Conservation (phyloP, 2,329 filamentous ascomycete genomes). For the Xylariaceae sp. region DNA sequence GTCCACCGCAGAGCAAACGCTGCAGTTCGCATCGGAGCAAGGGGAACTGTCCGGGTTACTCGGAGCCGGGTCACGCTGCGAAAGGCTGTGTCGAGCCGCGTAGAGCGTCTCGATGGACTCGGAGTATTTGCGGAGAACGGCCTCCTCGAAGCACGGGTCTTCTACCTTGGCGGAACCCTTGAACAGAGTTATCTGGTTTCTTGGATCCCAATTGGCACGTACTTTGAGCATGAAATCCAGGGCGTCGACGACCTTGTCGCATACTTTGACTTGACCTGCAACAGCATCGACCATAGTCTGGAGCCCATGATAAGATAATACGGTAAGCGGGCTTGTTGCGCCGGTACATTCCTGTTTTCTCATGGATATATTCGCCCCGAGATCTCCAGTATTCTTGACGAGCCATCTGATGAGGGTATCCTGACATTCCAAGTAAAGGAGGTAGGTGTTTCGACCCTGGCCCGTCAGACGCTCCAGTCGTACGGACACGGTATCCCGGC, state of each 20-base stretch:
- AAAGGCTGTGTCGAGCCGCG: background rate
- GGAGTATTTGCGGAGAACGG: background rate
- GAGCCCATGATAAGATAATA: background rate
- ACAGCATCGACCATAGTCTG: background rate
- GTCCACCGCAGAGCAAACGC: background rate
- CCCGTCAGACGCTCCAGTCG: background rate
- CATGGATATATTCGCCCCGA: background rate
- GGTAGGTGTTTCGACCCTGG: background rate
- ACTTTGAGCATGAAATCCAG: conserved; percentile 4
- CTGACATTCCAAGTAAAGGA: background rate
- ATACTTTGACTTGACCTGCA: background rate
- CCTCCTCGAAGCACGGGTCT: no score
- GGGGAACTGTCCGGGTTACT: no score
- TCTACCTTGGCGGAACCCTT: no score
- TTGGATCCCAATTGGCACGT: background rate
- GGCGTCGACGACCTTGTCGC: background rate
- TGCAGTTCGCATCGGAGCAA: background rate
- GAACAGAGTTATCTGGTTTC: background rate
- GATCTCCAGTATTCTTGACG: background rate
- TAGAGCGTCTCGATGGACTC: background rate
- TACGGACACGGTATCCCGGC: background rate
- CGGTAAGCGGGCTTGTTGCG: background rate
- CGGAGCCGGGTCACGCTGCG: background rate
- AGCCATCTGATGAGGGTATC: conserved; percentile 9
- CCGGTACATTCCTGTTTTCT: background rate